phyloP scores from a whole-genome alignment of 2,329 filamentous ascomycete genomes.

The Zelopaecilomyces penicillatus region DNA sequence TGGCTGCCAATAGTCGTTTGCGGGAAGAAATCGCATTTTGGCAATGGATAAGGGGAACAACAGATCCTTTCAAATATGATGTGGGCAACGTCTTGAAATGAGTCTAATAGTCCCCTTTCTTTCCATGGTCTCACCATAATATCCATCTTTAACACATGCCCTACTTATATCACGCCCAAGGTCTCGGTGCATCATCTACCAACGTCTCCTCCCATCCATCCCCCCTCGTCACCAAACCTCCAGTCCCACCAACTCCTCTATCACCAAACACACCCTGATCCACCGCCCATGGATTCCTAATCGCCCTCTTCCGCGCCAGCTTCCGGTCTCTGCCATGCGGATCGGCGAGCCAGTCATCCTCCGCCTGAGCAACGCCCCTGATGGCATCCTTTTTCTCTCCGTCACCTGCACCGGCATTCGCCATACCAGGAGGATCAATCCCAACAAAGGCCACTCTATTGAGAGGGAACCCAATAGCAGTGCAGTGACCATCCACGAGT shows the following conservation, averaged over 20 bases:
- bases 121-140: too few species aligned
- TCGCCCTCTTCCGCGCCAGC: constrained; percentile 39
- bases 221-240: constrained; percentile 28
- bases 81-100: too few species aligned
- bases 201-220: constrained; percentile 31
- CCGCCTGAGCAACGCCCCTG: constrained; percentile 33
- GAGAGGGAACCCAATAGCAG: constrained; percentile 48
- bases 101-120: too few species aligned
- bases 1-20: too few species aligned
- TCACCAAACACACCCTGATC: constrained; percentile 37
- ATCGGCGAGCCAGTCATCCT: constrained; percentile 42
- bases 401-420: constrained; percentile 14
- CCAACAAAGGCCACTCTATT: constrained; percentile 46
- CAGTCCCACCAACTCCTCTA: constrained; percentile 16
- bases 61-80: too few species aligned
- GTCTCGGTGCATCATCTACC: constrained; percentile 27
- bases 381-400: constrained; percentile 30
- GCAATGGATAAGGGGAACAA: too few species aligned
- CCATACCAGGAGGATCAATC: constrained; percentile 52
- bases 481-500: constrained; percentile 56
- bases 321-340: constrained; percentile 40
- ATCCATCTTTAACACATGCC: too few species aligned
- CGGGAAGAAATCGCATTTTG: too few species aligned
- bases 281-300: constrained; percentile 41
- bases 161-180: constrained; percentile 24